Percentiles rank a stretch among this genome's conserved stretches.
Evolutionary conservation across 2,329 filamentous ascomycete species (phyloP).

Genomic region (Dactylella cylindrospora): DNA sequence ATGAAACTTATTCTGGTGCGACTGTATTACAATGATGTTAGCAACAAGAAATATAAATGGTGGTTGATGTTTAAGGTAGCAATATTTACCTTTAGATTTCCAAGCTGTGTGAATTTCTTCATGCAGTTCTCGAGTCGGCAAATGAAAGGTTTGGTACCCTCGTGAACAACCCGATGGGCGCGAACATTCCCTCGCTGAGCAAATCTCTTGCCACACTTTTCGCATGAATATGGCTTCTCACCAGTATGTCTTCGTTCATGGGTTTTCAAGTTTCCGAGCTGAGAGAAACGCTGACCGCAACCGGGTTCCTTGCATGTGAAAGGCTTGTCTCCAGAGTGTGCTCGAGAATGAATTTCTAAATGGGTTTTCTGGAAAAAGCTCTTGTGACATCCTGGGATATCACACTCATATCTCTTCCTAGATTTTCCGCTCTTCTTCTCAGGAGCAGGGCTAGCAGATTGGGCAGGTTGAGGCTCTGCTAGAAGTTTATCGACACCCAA

Average conservation of each 20-base stretch:
- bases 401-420: slow-evolving; percentile 71
- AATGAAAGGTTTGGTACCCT: slow-evolving; percentile 72
- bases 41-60: slow-evolving; percentile 6
- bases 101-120: slow-evolving; percentile 85
- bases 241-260: slow-evolving; percentile 86
- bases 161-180: slow-evolving; percentile 79
- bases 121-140: slow-evolving; percentile 81
- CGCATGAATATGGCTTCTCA: slow-evolving; percentile 79
- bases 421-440: slow-evolving; percentile 49
- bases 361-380: slow-evolving; percentile 90
- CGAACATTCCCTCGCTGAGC: slow-evolving; percentile 83
- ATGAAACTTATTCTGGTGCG: slow-evolving; percentile 94
- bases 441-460: slow-evolving; percentile 34
- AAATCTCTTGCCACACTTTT: slow-evolving; percentile 77
- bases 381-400: slow-evolving; percentile 72
- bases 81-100: slow-evolving; percentile 76
- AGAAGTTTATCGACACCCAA: slow-evolving; percentile 48
- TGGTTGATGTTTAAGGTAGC: slow-evolving; percentile 3
- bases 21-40: slow-evolving; percentile 56
- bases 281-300: slow-evolving; percentile 81
- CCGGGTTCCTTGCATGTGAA: slow-evolving; percentile 72
- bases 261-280: slow-evolving; percentile 88
- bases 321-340: slow-evolving; percentile 86
- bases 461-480: slow-evolving; percentile 32
- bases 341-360: slow-evolving; percentile 81